Percentiles rank a stretch among this genome's conserved stretches.
Evolutionary conservation across 2,329 filamentous ascomycete species (phyloP).

Genomic region (Thermomyces lanuginosus): DNA sequence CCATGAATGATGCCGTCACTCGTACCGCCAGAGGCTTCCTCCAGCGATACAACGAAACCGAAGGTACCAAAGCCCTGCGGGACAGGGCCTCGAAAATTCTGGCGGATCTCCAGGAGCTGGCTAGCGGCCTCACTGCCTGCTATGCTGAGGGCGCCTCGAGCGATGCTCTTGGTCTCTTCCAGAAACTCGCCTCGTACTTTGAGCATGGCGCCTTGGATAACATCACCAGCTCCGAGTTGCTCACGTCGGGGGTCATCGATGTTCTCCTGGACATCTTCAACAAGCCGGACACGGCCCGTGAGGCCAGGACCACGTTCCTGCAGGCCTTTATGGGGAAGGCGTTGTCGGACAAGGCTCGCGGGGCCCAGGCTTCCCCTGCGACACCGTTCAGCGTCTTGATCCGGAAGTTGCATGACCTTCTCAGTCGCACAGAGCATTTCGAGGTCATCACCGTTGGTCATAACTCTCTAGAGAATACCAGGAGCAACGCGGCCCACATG

Average conservation of each 20-base stretch:
- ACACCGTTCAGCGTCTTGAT: constrained; percentile 84
- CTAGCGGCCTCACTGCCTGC: constrained; percentile 53
- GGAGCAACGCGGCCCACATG: constrained; percentile 88
- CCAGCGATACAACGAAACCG: constrained; percentile 62
- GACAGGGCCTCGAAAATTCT: constrained; percentile 65
- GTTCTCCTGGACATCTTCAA: constrained; percentile 70
- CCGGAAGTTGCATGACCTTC: constrained; percentile 84
- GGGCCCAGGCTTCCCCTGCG: constrained; percentile 48
- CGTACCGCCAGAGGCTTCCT: constrained; percentile 68
- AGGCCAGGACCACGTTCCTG: constrained; percentile 69
- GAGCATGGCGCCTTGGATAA: constrained; percentile 77
- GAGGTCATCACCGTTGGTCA: constrained; percentile 93
- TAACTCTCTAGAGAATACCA: constrained; percentile 75
- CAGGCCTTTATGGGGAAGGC: constrained; percentile 77
- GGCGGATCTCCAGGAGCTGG: constrained; percentile 52
- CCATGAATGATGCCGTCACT: constrained; percentile 57
- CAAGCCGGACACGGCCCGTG: constrained; percentile 38
- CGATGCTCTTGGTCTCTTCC: constrained; percentile 52
- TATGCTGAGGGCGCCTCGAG: constrained; percentile 37
- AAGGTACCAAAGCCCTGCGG: constrained; percentile 52
- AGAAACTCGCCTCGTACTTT: constrained; percentile 64
- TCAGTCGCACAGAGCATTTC: constrained; percentile 94
- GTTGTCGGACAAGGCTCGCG: constrained; percentile 43
- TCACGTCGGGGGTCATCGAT: constrained; percentile 78
- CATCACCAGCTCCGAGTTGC: constrained; percentile 85